These are phyloP conservation scores for Stachybotrys chlorohalonatus DNA, from an alignment of 2,329 filamentous ascomycete genomes.

Conservation along the genomic window DNA sequence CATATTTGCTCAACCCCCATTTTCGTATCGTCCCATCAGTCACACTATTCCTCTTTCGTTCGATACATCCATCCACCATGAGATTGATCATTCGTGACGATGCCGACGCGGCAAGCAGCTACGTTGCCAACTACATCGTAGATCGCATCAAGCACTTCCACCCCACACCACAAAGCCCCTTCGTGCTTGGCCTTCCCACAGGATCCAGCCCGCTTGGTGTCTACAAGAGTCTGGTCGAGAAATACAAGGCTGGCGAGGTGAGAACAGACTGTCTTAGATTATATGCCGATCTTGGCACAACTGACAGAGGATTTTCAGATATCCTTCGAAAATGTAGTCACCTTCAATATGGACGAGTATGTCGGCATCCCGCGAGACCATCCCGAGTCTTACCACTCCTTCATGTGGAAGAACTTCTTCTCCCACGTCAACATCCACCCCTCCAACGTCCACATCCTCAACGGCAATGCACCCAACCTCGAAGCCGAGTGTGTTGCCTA, in stretches of 20 bases:
- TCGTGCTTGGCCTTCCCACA: conserved; percentile 76
- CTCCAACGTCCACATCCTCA: conserved; percentile 74
- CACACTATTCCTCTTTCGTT: conserved; percentile 10
- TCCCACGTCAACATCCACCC: conserved; percentile 75
- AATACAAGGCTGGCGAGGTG: conserved; percentile 57
- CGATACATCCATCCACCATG: conserved; percentile 39
- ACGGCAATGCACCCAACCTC: conserved; percentile 70
- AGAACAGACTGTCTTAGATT: conserved; percentile 4
- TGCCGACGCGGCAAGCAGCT: conserved; percentile 57
- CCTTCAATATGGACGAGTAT: conserved; percentile 94
- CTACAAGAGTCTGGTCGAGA: conserved; percentile 66
- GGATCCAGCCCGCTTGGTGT: conserved; percentile 72
- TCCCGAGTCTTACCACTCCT: conserved; percentile 79
- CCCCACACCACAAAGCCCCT: conserved; percentile 63
- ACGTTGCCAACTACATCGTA: conserved; percentile 76
- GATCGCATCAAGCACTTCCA: conserved; percentile 71
- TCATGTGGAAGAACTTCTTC: conserved; percentile 93
- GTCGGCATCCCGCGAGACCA: conserved; percentile 76
- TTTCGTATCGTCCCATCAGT: neutral
- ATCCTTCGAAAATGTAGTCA: conserved; percentile 81
- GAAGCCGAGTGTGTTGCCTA: conserved; percentile 71
- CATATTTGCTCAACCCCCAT: neutral
- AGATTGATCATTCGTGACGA: conserved; percentile 77
- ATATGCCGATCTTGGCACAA: neutral
- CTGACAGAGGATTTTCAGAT: conserved; percentile 35